Percentiles rank a stretch among this genome's conserved stretches.
Conservation (phyloP, 2,329 filamentous ascomycete species). For the Pseudocercospora vitis region DNA sequence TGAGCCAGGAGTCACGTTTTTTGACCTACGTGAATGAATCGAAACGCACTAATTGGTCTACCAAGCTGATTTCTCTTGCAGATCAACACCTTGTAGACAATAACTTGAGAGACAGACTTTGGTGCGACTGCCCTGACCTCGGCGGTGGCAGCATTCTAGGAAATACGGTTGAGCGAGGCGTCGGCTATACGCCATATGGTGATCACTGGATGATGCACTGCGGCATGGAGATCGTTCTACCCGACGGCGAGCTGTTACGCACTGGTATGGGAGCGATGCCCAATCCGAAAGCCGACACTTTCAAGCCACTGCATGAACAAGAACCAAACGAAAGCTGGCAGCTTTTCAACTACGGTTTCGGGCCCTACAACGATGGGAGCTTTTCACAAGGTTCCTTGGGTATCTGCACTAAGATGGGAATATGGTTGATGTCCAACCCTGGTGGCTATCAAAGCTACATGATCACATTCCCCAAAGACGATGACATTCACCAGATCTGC, state of each 20-base stretch:
- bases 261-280: constrained; percentile 46
- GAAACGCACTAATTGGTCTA: neutral
- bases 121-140: constrained; percentile 51
- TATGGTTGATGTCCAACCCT: constrained; percentile 55
- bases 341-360: constrained; percentile 41
- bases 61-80: neutral
- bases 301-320: constrained; percentile 26
- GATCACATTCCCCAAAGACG: constrained; percentile 51
- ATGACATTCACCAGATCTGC: constrained; percentile 51
- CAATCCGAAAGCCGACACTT: constrained; percentile 28
- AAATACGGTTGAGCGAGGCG: constrained; percentile 51
- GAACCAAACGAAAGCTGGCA: constrained; percentile 28
- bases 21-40: constrained; percentile 40
- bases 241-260: constrained; percentile 41
- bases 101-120: constrained; percentile 41
- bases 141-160: constrained; percentile 54
- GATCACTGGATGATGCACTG: constrained; percentile 50
- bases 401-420: constrained; percentile 52
- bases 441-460: constrained; percentile 40
- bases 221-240: constrained; percentile 47
- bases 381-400: constrained; percentile 41
- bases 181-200: constrained; percentile 41
- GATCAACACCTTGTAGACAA: constrained; percentile 50
- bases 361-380: constrained; percentile 41
- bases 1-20: constrained; percentile 58